phyloP scores from a whole-genome alignment of 1,284 basidiomycete genomes.

The Ganoderma resinaceum region DNA sequence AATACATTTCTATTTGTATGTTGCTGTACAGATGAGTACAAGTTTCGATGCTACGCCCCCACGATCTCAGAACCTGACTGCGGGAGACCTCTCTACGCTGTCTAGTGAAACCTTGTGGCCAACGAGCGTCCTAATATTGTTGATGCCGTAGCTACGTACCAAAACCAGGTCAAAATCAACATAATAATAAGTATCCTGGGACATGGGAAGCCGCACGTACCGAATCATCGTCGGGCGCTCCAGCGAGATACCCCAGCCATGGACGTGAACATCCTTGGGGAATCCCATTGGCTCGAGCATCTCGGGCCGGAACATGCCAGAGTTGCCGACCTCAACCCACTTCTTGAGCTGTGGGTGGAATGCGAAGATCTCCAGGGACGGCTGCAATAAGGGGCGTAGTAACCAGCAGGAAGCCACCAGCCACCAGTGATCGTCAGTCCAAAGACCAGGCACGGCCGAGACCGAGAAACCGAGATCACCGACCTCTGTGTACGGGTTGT shows the following conservation, averaged over 20 bases:
- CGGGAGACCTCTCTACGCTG: conserved; percentile 87
- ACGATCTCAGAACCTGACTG: conserved; percentile 79
- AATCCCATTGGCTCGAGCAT: conserved; percentile 99
- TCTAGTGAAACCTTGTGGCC: conserved; percentile 97
- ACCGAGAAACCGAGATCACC: conserved; percentile 31
- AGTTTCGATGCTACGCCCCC: conserved; percentile 18
- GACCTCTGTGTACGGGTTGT: conserved; percentile 96
- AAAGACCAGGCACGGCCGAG: conserved; percentile 1
- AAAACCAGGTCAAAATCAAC: not conserved
- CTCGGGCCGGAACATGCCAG: conserved; percentile 99
- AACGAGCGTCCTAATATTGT: conserved; percentile 96
- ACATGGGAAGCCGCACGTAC: conserved; percentile 49
- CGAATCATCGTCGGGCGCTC: conserved; percentile 99
- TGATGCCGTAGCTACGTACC: conserved; percentile 77
- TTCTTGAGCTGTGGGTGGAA: conserved; percentile 95
- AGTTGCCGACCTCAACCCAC: conserved; percentile 97
- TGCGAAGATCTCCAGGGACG: conserved; percentile 99
- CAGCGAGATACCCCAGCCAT: conserved; percentile 96
- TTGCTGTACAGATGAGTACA: conserved; percentile 19
- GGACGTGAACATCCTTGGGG: conserved; percentile 95
- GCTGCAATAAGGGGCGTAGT: conserved; percentile 54
- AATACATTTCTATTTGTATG: conserved; percentile 23
- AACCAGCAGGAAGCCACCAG: not conserved
- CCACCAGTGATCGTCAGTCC: conserved; percentile 5
- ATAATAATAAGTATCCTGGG: not conserved